phyloP scores from a whole-genome alignment of 2,329 filamentous ascomycete species.

The Emmonsiellopsis sp. region DNA sequence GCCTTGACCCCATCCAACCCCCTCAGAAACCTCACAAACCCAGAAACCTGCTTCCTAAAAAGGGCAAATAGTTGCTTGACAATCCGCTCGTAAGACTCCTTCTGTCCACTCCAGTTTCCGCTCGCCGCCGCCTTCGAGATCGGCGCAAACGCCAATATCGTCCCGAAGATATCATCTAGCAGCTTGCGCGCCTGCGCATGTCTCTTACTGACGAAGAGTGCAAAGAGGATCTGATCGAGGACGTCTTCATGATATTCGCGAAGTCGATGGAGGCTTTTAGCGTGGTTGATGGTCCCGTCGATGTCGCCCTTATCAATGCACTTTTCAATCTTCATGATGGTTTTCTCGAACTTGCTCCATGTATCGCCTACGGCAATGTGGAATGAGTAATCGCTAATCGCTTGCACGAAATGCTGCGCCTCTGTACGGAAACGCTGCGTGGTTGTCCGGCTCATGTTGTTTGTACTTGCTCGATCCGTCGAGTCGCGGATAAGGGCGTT shows the following conservation, averaged over 20 bases:
- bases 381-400: constrained; percentile 67
- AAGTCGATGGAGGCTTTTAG: constrained; percentile 56
- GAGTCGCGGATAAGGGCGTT: constrained; percentile 55
- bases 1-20: constrained; percentile 56
- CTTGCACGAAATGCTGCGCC: constrained; percentile 68
- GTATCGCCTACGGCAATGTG: constrained; percentile 63
- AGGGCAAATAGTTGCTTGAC: constrained; percentile 48
- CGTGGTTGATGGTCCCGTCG: constrained; percentile 37
- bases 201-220: constrained; percentile 62
- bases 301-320: constrained; percentile 42
- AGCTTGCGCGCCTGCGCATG: constrained; percentile 64
- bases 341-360: constrained; percentile 62
- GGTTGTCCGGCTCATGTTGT: constrained; percentile 28
- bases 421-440: constrained; percentile 60
- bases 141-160: constrained; percentile 60
- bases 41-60: constrained; percentile 62
- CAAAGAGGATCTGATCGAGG: constrained; percentile 65
- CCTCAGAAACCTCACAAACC: constrained; percentile 65
- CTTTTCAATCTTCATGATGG: constrained; percentile 54
- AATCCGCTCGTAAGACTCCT: constrained; percentile 5
- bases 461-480: constrained; percentile 22
- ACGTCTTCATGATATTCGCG: constrained; percentile 61
- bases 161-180: constrained; percentile 65
- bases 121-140: constrained; percentile 19
- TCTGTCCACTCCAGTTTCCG: background rate